Percentiles rank a stretch among this genome's conserved stretches.
Conservation (phyloP, 2,329 filamentous ascomycete species). For the Simplicillium sp. region DNA sequence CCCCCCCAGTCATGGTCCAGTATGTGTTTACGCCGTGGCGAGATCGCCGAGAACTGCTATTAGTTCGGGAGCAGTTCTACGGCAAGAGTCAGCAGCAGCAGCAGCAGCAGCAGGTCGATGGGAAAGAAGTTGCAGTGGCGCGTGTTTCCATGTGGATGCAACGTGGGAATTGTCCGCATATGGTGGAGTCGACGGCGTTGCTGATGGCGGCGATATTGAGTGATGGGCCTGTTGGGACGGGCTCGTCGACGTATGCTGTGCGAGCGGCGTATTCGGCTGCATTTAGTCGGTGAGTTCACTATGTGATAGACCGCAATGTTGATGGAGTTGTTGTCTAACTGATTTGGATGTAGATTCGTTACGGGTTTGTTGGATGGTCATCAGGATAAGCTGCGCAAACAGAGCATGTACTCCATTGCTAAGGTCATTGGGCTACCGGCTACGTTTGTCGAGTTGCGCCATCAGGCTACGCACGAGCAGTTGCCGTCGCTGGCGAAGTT, state of each 20-base stretch:
- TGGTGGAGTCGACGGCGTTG: slow-evolving; percentile 70
- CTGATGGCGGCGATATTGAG: slow-evolving; percentile 60
- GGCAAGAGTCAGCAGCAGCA: slow-evolving; percentile 8
- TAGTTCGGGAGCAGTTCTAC: slow-evolving; percentile 58
- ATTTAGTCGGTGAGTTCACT: slow-evolving; percentile 54
- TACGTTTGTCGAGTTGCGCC: slow-evolving; percentile 79
- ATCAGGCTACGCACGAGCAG: slow-evolving; percentile 85
- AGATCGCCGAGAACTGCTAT: slow-evolving; percentile 52
- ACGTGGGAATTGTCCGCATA: slow-evolving; percentile 65
- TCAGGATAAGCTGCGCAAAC: slow-evolving; percentile 56
- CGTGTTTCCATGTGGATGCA: slow-evolving; percentile 61
- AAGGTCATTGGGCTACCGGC: slow-evolving; percentile 60
- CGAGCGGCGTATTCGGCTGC: slow-evolving; percentile 64
- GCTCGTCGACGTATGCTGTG: slow-evolving; percentile 48
- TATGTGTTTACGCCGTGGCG: slow-evolving; percentile 71
- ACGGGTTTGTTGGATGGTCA: slow-evolving; percentile 71
- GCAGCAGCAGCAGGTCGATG: slow-evolving; percentile 8
- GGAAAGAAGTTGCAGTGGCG: slow-evolving; percentile 35
- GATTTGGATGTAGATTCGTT: slow-evolving; percentile 51
- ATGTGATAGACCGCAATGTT: slow-evolving; percentile 3
- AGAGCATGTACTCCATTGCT: slow-evolving; percentile 64
- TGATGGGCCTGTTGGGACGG: slow-evolving; percentile 36
- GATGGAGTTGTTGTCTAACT: slow-evolving; percentile 1
- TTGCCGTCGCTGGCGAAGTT: slow-evolving; percentile 68
- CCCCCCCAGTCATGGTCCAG: slow-evolving; percentile 44